Conservation (phyloP, 306 rosid genomes). For the Citrullus amarus region DNA sequence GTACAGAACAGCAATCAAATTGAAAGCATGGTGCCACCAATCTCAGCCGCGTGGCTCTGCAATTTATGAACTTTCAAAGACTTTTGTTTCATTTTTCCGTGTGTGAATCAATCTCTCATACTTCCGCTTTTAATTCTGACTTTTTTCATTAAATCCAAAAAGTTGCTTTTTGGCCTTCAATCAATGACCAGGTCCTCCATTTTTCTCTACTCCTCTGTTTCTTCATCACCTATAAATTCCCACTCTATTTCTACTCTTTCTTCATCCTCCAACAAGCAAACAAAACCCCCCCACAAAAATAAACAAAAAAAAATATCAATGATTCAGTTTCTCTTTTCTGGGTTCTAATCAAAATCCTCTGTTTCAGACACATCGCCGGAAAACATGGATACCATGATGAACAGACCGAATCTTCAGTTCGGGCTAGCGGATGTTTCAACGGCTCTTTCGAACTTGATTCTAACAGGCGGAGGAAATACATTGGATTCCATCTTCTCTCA, state of each 20-base stretch:
- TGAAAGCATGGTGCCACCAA: neutral
- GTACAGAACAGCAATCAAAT: neutral
- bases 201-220: neutral
- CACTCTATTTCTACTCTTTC: neutral
- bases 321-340: neutral
- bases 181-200: neutral
- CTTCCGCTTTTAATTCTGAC: neutral
- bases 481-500: constrained; percentile 77
- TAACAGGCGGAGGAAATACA: constrained; percentile 55
- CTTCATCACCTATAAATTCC: neutral
- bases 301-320: neutral
- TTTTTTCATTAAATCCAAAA: constrained; percentile 3
- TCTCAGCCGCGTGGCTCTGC: neutral
- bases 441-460: constrained; percentile 22
- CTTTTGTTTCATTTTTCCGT: neutral
- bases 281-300: neutral
- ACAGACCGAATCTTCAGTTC: constrained; percentile 13
- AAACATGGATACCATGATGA: constrained; percentile 27
- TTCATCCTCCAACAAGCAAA: neutral
- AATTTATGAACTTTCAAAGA: neutral
- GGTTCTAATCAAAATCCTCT: neutral
- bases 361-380: neutral
- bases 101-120: neutral
- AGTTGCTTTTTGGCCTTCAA: neutral
- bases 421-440: neutral